Percentiles rank a stretch among this genome's conserved stretches.
Conservation (phyloP, 306 rosid genomes). For the Macrotyloma uniflorum region DNA sequence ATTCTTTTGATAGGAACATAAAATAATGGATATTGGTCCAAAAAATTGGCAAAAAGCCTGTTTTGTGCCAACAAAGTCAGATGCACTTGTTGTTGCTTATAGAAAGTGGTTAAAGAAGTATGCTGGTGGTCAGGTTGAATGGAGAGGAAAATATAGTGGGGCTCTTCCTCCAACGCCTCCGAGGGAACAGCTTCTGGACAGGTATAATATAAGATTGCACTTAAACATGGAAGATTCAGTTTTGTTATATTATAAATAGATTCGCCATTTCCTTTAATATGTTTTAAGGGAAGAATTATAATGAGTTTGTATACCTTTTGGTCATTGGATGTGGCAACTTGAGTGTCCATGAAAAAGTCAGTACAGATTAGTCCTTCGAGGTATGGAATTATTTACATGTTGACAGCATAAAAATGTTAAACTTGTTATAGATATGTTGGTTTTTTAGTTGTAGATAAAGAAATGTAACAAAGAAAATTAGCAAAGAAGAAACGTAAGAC, state of each 20-base stretch:
- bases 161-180: slow-evolving; percentile 83
- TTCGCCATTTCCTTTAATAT: neutral
- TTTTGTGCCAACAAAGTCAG: slow-evolving; percentile 87
- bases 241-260: neutral
- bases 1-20: slow-evolving; percentile 62
- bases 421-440: neutral
- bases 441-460: no score
- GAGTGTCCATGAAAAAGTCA: neutral
- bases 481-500: no score
- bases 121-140: slow-evolving; percentile 79
- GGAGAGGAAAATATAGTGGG: slow-evolving; percentile 82
- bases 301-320: no score
- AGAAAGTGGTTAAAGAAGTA: slow-evolving; percentile 89
- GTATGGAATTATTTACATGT: neutral
- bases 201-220: slow-evolving; percentile 50
- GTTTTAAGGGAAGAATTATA: neutral
- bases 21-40: slow-evolving; percentile 59
- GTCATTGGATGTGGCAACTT: neutral
- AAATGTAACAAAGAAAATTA: no score
- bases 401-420: neutral
- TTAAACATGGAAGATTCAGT: slow-evolving; percentile 21
- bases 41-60: slow-evolving; percentile 83
- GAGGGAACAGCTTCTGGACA: slow-evolving; percentile 79
- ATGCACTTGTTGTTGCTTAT: slow-evolving; percentile 76
- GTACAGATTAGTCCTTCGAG: neutral